Evolutionary conservation across 116 monocot species (phyloP).

Genomic region (Iris pallida): DNA sequence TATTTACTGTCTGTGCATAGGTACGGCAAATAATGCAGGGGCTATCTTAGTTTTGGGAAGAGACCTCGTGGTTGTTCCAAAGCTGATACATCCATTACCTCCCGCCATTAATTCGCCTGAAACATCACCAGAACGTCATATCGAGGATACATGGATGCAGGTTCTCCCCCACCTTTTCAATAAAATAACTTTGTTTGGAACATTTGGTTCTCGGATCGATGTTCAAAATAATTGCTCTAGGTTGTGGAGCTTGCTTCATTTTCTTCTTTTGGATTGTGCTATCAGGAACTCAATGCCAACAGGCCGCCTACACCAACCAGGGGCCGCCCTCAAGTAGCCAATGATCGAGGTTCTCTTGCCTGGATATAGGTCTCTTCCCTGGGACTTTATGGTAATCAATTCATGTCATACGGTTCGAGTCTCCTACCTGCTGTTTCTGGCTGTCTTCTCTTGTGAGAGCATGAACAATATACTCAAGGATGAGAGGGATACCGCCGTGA

Average conservation of each 20-base stretch:
- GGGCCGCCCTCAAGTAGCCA: constrained; percentile 86
- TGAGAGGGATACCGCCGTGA: neutral
- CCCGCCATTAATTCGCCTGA: constrained; percentile 85
- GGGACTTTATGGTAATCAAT: neutral
- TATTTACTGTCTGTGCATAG: constrained; percentile 20
- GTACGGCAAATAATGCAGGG: constrained; percentile 99
- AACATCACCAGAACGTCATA: constrained; percentile 80
- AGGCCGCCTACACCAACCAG: constrained; percentile 96
- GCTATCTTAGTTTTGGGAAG: constrained; percentile 98
- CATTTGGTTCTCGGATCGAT: neutral
- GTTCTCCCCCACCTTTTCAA: constrained; percentile 19
- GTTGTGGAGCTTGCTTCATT: neutral
- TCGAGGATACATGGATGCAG: constrained; percentile 99
- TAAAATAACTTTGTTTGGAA: neutral
- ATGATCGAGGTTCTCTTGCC: constrained; percentile 80
- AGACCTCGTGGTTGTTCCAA: constrained; percentile 98
- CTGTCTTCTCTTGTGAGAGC: constrained; percentile 6
- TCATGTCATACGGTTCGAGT: neutral
- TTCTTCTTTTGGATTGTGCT: neutral
- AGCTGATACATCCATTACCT: constrained; percentile 97
- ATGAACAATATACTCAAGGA: constrained; percentile 9
- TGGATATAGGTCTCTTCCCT: constrained; percentile 56
- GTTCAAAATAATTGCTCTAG: neutral
- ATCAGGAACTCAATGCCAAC: constrained; percentile 97
- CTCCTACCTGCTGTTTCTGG: neutral